Evolutionary conservation across 768 basidiomycete genomes (phyloP), one percentile per base, ranked within the genome.

Genomic region (Boletus rex-veris): DNA sequence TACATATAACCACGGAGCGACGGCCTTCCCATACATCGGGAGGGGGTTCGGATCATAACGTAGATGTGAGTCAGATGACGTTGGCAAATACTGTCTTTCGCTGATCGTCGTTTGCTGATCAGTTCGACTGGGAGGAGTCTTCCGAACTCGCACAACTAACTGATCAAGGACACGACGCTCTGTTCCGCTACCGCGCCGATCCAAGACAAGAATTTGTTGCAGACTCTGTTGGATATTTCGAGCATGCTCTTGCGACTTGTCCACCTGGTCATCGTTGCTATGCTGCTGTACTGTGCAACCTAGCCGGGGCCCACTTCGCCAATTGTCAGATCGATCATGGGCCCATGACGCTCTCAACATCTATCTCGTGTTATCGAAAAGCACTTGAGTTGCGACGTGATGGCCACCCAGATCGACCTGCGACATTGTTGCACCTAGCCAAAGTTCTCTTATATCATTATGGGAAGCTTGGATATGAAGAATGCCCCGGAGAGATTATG

Each of bases 281-380:
- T 14, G 52, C 53, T 4, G 48, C 45, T n/a, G 55, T 30, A 1
- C 41, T 60, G 1, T 60, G 18, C 16, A 63, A 63, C 33, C 38
- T 60, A 4, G 62, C 53, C 4, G 48, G 8, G 2, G 52, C 49
- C n/a, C 2, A 36, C 1, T 52, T 45, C 18, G 41, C 45, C 36
- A 21, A 14, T 1, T 50, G 19, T 7, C 55, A 46, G 24, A n/a
- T 40, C 8, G 18, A 40, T 3, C 24, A 18, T 7, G 18, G 12
- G 6, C 21, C 14, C 7, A 2, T 2, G 3, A 7, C 21, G 4
- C 39, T 48, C 19, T 24, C 45, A 2, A 12, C 19, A 1, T 18
- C 55, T 33, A 58, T 57, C 26, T 30, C 37, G 0, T 16, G 21
- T 16, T 55, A 55, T 40, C 52, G 39, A n/a, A 37, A 53, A 16